Evolutionary conservation across 2,329 filamentous ascomycete genomes (phyloP).

Genomic region (Ophiostoma ulmi): DNA sequence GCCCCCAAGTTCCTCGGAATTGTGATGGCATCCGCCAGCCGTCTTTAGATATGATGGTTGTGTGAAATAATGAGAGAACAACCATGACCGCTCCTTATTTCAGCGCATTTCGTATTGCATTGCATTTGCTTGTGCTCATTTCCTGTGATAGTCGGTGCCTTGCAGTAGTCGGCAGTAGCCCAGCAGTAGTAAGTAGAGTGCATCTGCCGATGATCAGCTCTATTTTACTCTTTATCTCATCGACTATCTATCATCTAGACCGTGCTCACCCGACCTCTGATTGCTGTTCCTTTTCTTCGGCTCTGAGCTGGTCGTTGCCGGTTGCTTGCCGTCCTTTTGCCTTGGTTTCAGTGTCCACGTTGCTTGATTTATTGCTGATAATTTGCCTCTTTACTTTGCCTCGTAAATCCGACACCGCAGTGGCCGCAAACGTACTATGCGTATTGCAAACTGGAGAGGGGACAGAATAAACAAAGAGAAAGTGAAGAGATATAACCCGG

Average conservation of each 20-base stretch:
- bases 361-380: background rate
- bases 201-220: no score
- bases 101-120: no score
- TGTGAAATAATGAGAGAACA: no score
- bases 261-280: no score
- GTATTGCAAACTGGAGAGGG: no score
- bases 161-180: background rate
- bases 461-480: no score
- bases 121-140: background rate
- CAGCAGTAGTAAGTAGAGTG: background rate
- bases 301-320: background rate
- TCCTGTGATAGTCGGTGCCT: background rate
- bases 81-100: no score
- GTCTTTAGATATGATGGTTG: background rate
- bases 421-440: background rate
- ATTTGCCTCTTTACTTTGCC: background rate
- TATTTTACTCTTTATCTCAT: no score
- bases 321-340: background rate
- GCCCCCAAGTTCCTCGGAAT: background rate
- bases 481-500: background rate
- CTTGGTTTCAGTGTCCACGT: no score
- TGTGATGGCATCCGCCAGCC: background rate
- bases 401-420: background rate
- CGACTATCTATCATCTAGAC: no score
- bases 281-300: background rate